Conservation (phyloP, 2,329 filamentous ascomycete genomes). For the Mycocentrospora acerina region DNA sequence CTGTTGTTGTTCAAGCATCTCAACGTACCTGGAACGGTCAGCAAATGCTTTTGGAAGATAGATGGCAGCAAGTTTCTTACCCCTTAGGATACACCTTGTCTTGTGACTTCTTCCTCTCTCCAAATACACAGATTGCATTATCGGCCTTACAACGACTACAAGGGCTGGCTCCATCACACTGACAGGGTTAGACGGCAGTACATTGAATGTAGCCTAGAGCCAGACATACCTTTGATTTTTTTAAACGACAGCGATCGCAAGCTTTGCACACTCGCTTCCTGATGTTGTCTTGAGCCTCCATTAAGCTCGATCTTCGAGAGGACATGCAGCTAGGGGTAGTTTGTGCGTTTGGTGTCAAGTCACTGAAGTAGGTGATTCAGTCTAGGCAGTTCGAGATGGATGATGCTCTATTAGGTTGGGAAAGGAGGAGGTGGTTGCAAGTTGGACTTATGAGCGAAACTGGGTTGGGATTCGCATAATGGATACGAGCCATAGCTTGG, state of each 20-base stretch:
- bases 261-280: slow-evolving; percentile 67
- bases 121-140: slow-evolving; percentile 66
- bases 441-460: slow-evolving; percentile 6
- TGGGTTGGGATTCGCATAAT: slow-evolving; percentile 26
- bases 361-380: no score
- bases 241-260: slow-evolving; percentile 65
- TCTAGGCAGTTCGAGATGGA: slow-evolving; percentile 1
- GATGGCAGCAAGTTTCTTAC: slow-evolving; percentile 37
- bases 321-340: slow-evolving; percentile 25
- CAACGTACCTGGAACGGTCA: slow-evolving; percentile 55
- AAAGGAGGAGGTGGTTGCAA: slow-evolving; percentile 7
- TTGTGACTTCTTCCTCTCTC: slow-evolving; percentile 65
- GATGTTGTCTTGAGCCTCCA: slow-evolving; percentile 49
- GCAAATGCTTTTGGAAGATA: not conserved
- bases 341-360: no score
- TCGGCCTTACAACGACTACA: slow-evolving; percentile 64
- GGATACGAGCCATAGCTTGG: slow-evolving; percentile 31
- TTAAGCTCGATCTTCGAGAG: slow-evolving; percentile 39
- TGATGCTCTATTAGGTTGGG: slow-evolving; percentile 4
- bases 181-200: slow-evolving; percentile 9
- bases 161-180: slow-evolving; percentile 64
- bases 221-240: slow-evolving; percentile 63
- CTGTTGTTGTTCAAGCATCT: slow-evolving; percentile 69
- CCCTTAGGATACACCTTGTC: slow-evolving; percentile 71
- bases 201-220: not conserved